Percentiles rank a stretch among this genome's conserved stretches.
These are phyloP conservation scores for Fusarium chlamydosporum DNA, from an alignment of 2,329 filamentous ascomycete genomes.

Conservation along the genomic window DNA sequence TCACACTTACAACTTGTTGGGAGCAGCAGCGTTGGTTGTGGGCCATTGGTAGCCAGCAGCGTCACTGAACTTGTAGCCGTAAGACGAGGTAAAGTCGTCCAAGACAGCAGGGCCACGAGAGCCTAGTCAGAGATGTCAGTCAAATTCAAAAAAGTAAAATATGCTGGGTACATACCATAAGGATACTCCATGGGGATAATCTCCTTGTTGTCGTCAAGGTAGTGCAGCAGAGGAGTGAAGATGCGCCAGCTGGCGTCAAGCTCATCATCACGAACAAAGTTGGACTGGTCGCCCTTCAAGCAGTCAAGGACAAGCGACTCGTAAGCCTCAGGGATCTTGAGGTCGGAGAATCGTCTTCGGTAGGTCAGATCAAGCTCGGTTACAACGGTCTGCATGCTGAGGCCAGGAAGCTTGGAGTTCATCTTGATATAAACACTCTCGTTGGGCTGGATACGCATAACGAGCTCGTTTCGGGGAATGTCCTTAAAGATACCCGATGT, in stretches of 20 bases:
- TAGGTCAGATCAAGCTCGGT: slow-evolving; percentile 99
- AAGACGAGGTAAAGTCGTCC: slow-evolving; percentile 97
- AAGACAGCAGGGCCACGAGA: slow-evolving; percentile 96
- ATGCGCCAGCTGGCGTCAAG: slow-evolving; percentile 98
- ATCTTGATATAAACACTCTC: slow-evolving; percentile 99
- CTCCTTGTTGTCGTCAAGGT: slow-evolving; percentile 99
- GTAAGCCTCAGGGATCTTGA: slow-evolving; percentile 99
- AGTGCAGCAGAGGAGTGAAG: slow-evolving; percentile 97
- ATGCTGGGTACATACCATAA: slow-evolving; percentile 76
- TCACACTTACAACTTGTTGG: slow-evolving; percentile 82
- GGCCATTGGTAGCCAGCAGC: slow-evolving; percentile 97
- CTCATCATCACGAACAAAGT: slow-evolving; percentile 98
- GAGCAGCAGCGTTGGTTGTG: slow-evolving; percentile 75
- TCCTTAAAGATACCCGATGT: slow-evolving; percentile 99
- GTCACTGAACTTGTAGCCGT: slow-evolving; percentile 99
- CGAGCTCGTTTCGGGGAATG: slow-evolving; percentile 98
- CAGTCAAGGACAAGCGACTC: slow-evolving; percentile 97
- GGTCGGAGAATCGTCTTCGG: slow-evolving; percentile 96
- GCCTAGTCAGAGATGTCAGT: slow-evolving; percentile 68
- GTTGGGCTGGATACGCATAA: slow-evolving; percentile 99
- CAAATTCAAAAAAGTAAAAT: background rate
- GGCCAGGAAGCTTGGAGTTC: slow-evolving; percentile 98
- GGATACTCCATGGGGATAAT: slow-evolving; percentile 99
- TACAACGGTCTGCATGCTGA: slow-evolving; percentile 99
- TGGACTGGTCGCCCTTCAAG: slow-evolving; percentile 98